A percentile compares a stretch with the other conserved stretches of the same genome.
phyloP scores from a whole-genome alignment of 345 rosid species.

The Acer saccharum region DNA sequence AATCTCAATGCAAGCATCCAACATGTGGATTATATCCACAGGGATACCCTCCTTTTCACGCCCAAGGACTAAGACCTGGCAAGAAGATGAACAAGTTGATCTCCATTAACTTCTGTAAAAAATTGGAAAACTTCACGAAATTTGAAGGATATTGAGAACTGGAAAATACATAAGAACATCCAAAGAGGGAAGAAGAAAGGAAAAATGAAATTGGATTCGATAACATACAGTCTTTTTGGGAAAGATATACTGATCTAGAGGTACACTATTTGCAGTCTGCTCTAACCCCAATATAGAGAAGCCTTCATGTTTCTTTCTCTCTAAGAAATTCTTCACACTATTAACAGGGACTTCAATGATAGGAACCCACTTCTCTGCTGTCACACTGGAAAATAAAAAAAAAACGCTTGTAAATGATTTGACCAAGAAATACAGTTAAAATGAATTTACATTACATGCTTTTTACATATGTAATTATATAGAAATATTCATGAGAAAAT shows the following conservation, averaged over 20 bases:
- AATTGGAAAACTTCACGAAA: background rate
- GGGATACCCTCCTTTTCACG: slow-evolving; percentile 97
- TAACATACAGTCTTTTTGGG: slow-evolving; percentile 76
- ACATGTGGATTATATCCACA: slow-evolving; percentile 80
- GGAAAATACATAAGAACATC: background rate
- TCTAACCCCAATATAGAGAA: slow-evolving; percentile 90
- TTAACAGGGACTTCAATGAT: slow-evolving; percentile 79
- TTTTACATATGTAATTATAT: background rate
- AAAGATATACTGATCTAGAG: slow-evolving; percentile 67
- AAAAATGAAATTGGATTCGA: background rate
- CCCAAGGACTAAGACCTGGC: slow-evolving; percentile 87
- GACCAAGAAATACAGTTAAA: background rate
- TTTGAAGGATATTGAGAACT: background rate
- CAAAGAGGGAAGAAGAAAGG: background rate
- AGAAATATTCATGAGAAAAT: background rate
- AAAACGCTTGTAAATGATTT: slow-evolving; percentile 8
- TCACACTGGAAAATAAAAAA: slow-evolving; percentile 61
- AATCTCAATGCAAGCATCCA: slow-evolving; percentile 92
- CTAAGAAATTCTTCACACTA: slow-evolving; percentile 74
- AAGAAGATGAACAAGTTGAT: slow-evolving; percentile 10
- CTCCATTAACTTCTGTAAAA: background rate
- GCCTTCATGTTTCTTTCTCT: slow-evolving; percentile 86
- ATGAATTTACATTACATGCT: background rate
- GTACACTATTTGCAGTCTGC: slow-evolving; percentile 87
- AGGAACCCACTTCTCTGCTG: slow-evolving; percentile 98